phyloP scores from a whole-genome alignment of 345 rosid genomes.

The Populus pruinosa region DNA sequence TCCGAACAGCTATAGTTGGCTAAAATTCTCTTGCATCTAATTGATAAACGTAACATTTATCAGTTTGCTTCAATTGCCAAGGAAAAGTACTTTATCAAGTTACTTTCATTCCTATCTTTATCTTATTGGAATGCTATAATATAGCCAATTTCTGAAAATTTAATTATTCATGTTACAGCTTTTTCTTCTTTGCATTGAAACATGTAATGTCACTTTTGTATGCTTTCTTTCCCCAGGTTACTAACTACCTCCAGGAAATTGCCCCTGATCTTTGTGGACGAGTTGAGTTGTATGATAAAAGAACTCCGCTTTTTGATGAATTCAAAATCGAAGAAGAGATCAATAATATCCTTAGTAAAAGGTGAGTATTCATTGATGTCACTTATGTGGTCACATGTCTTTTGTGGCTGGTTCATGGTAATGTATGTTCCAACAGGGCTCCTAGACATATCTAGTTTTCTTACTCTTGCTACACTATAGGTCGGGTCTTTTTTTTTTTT shows the following conservation, averaged over 20 bases:
- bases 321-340: slow-evolving; percentile 85
- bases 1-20: background rate
- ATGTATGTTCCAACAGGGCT: background rate
- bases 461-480: no score
- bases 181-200: slow-evolving; percentile 15
- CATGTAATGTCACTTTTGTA: background rate
- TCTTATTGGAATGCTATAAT: background rate
- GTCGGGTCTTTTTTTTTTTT: no score
- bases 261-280: slow-evolving; percentile 93
- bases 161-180: background rate
- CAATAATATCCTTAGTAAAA: slow-evolving; percentile 78
- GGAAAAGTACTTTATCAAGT: background rate
- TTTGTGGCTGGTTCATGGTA: background rate
- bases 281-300: slow-evolving; percentile 71
- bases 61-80: background rate
- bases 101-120: background rate
- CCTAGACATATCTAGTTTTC: background rate
- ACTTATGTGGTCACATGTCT: background rate
- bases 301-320: slow-evolving; percentile 80
- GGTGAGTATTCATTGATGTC: slow-evolving; percentile 41
- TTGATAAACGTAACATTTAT: background rate
- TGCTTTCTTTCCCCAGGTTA: slow-evolving; percentile 49
- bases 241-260: slow-evolving; percentile 92
- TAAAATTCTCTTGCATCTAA: background rate
- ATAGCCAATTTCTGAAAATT: background rate